Conservation (phyloP, 305 asterid genomes). For the Plantago coronopus region DNA sequence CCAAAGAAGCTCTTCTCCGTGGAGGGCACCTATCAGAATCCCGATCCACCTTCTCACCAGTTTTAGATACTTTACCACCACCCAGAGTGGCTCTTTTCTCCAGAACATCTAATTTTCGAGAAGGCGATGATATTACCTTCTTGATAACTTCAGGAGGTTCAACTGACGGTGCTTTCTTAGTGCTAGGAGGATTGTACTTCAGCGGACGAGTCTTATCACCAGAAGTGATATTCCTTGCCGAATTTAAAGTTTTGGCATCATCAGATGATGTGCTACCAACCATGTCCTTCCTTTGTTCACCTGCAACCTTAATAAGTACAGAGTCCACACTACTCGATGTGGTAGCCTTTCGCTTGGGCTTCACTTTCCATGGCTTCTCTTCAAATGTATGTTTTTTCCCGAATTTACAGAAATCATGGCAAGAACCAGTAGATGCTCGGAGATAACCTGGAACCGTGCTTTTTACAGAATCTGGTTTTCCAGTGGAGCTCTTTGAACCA, state of each 20-base stretch:
- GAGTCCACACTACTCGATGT: constrained; percentile 25
- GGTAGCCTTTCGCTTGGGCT: constrained; percentile 31
- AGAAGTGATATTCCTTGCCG: constrained; percentile 16
- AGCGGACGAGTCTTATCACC: constrained; percentile 20
- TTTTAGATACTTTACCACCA: constrained; percentile 25
- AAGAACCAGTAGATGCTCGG: constrained; percentile 75
- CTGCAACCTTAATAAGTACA: constrained; percentile 3
- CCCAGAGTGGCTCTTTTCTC: constrained; percentile 23
- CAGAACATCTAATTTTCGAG: constrained; percentile 27
- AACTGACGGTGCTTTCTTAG: constrained; percentile 20
- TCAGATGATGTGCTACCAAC: constrained; percentile 17
- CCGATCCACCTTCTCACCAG: constrained; percentile 26
- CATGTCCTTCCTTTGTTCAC: constrained; percentile 19
- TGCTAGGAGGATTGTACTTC: constrained; percentile 15
- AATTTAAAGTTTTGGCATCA: constrained; percentile 8
- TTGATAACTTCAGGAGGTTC: constrained; percentile 38
- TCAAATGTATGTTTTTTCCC: constrained; percentile 45
- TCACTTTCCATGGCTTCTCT: constrained; percentile 28
- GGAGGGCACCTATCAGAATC: constrained; percentile 23
- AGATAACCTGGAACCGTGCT: constrained; percentile 52
- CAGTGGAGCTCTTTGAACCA: constrained; percentile 36
- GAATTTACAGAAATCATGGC: constrained; percentile 80
- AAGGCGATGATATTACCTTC: constrained; percentile 30
- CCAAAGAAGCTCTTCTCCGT: constrained; percentile 20
- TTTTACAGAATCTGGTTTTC: constrained; percentile 27